Evolutionary conservation across 768 basidiomycete species (phyloP).

Genomic region (Leccinum rimulosum): DNA sequence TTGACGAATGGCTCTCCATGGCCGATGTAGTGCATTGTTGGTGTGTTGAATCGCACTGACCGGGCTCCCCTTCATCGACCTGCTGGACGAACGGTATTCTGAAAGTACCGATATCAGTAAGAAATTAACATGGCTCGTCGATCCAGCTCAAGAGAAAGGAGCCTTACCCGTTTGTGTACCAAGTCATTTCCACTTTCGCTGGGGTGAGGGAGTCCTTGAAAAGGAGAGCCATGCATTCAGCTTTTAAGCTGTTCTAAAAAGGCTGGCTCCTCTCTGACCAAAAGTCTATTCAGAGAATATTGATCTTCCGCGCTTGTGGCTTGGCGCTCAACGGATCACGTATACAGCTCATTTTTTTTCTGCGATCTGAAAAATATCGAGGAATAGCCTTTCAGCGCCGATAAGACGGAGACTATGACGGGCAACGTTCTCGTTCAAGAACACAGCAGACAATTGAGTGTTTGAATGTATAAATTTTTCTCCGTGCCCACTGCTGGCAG

Average conservation of each 20-base stretch:
- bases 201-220: not conserved
- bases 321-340: conserved; percentile 3
- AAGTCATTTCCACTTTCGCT: conserved; percentile 8
- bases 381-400: not conserved
- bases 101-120: not conserved
- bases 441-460: not conserved
- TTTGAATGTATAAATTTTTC: not conserved
- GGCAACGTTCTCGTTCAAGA: not conserved
- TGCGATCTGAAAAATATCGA: not conserved
- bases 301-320: not conserved
- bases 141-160: not conserved
- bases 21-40: conserved; percentile 4
- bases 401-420: not conserved
- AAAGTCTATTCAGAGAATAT: conserved; percentile 11
- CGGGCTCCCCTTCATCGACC: not conserved
- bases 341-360: conserved; percentile 20
- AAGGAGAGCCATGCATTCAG: not conserved
- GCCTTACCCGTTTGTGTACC: conserved; percentile 10
- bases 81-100: not conserved
- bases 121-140: not conserved
- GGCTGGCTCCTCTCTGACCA: conserved; percentile 1
- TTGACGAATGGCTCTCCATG: not conserved
- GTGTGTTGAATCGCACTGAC: not conserved
- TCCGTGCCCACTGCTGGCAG: not conserved
- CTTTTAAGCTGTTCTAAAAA: conserved; percentile 10